A percentile compares a stretch with the other conserved stretches of the same genome.
Conservation (phyloP, 148 eudicot species). For the Talinum fruticosum region DNA sequence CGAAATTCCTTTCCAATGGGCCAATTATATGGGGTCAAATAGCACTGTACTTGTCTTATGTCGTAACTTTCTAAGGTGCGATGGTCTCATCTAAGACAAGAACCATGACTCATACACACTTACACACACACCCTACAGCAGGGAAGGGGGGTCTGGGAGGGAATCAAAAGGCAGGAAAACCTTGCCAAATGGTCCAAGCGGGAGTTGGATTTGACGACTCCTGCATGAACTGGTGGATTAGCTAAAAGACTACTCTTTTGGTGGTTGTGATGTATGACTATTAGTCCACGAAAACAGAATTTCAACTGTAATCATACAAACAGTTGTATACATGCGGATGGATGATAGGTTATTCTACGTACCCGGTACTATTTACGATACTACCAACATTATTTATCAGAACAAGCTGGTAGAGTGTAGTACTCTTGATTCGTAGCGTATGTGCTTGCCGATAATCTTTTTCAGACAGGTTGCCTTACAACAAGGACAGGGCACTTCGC, state of each 20-base stretch:
- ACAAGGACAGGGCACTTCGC: constrained; percentile 38
- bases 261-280: neutral
- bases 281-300: neutral
- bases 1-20: too few relatives aligned
- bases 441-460: neutral
- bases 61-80: too few relatives aligned
- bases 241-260: neutral
- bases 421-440: neutral
- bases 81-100: too few relatives aligned
- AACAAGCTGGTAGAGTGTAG: neutral
- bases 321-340: neutral
- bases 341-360: neutral
- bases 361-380: neutral
- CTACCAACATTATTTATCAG: neutral
- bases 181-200: too few relatives aligned
- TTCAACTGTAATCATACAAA: neutral
- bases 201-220: too few relatives aligned
- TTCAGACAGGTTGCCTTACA: constrained; percentile 28
- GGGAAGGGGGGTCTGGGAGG: too few relatives aligned
- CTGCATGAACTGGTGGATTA: too few relatives aligned
- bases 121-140: too few relatives aligned
- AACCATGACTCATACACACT: too few relatives aligned
- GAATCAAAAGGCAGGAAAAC: too few relatives aligned
- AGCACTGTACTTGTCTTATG: too few relatives aligned
- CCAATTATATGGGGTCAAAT: too few relatives aligned